Evolutionary conservation across 164 flowering plant genomes (phyloP).

Genomic region (Magnolia sinica): DNA sequence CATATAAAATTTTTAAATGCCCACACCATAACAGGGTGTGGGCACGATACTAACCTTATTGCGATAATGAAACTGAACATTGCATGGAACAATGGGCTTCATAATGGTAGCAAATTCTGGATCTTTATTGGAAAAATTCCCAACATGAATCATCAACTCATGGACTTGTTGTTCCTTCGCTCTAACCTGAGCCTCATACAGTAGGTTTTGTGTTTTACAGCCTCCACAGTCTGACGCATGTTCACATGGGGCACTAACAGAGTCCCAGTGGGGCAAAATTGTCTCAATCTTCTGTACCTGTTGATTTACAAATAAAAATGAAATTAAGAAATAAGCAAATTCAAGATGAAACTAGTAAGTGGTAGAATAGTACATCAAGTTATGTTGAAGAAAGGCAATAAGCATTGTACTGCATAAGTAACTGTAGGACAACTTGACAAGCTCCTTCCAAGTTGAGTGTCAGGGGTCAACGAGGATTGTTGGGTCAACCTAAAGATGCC

Average conservation of each 20-base stretch:
- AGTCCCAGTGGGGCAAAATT: conserved; percentile 65
- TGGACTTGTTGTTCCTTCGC: conserved; percentile 84
- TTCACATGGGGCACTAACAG: conserved; percentile 86
- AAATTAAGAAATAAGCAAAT: background rate
- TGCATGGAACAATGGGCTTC: conserved; percentile 95
- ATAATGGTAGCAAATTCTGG: conserved; percentile 39
- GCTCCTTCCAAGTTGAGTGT: too few relatives aligned
- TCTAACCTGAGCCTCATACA: conserved; percentile 83
- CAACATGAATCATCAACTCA: conserved; percentile 74
- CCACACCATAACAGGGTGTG: background rate
- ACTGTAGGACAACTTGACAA: background rate
- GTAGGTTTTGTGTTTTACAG: conserved; percentile 81
- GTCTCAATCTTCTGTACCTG: conserved; percentile 78
- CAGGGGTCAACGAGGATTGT: too few relatives aligned
- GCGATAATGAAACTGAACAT: conserved; percentile 79
- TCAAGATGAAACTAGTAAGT: background rate
- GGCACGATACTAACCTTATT: conserved; percentile 60
- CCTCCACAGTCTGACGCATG: conserved; percentile 92
- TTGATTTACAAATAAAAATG: conserved; percentile 4
- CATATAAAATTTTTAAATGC: too few relatives aligned
- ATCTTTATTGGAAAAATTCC: conserved; percentile 56
- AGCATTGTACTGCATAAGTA: background rate
- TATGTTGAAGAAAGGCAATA: background rate
- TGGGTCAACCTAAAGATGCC: too few relatives aligned
- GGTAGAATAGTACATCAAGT: background rate